Evolutionary conservation across 768 basidiomycete genomes (phyloP).

Genomic region (Hirschioporus abietinus): DNA sequence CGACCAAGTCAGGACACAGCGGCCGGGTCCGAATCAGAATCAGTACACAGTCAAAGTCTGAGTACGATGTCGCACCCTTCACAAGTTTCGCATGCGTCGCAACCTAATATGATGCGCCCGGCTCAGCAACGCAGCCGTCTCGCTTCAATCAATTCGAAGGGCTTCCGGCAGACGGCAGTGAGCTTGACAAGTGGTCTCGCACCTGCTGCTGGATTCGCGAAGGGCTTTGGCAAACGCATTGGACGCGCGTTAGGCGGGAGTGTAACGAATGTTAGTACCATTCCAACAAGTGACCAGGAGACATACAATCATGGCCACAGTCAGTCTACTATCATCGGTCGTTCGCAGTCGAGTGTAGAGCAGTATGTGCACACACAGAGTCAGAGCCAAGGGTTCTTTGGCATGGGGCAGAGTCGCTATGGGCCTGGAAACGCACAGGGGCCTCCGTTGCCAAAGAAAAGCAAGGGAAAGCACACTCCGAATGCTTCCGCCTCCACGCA

Average conservation of each 20-base stretch:
- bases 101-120: conserved; percentile 16
- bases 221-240: conserved; percentile 50
- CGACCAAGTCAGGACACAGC: not conserved
- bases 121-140: conserved; percentile 13
- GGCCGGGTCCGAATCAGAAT: not conserved
- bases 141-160: conserved; percentile 23
- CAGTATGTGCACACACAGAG: not conserved
- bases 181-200: conserved; percentile 66
- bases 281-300: not conserved
- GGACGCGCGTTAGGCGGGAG: conserved; percentile 54
- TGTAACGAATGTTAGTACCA: not conserved
- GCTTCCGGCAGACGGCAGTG: conserved; percentile 58
- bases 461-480: conserved; percentile 42
- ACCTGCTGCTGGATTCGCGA: conserved; percentile 67
- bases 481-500: conserved; percentile 42
- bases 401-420: not conserved
- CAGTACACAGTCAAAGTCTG: not conserved
- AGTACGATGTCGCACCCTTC: not conserved
- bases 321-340: not conserved
- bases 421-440: conserved; percentile 5
- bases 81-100: conserved; percentile 24
- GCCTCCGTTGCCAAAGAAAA: conserved; percentile 25
- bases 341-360: not conserved
- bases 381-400: not conserved
- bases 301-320: not conserved